Base-by-base conservation (phyloP, 2,329 filamentous ascomycete genomes). In the Fusarium agapanthi region DNA sequence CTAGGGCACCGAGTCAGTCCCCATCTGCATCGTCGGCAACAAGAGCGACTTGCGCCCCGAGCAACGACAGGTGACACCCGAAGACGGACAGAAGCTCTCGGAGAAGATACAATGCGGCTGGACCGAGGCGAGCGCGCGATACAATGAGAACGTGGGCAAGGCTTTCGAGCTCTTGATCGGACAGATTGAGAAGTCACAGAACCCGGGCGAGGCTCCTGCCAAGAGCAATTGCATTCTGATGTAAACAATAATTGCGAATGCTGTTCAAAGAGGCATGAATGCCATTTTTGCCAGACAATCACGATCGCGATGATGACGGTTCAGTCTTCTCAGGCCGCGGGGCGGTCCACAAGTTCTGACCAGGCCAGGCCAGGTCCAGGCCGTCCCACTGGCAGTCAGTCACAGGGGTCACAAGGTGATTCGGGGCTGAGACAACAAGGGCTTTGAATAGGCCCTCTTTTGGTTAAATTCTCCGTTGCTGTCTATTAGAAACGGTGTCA, bases 11-110 rank as follows among this genome's bases (percentile, higher is more conserved):
- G 95, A 98, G 77, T 93, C 92, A 82, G 94, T 98, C 58, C 96
- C 96, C 15, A 92, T 98, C 77, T 94, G 97, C 77, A 92, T 99
- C 70, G 95, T 99, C 60, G 96, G 95, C 77, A 99, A 99, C 87
- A 99, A 99, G 86, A 95, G 92, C 81, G 96, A 99, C 82, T 87
- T 99, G 65, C 91, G 94, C 69, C 92, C 95, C 59, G 95, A 98
- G 82, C 95, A 97, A 84, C 92, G 96, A 75, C 95, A 98, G 83
- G 95, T 99, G 75, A 91, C 90, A 37, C 83, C 91, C 57, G 95
- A 97, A 73, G 93, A 97, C 76, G 96, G 95, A 75, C 93, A 92
- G 81, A 92, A 92, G 79, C 86, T 98, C 45, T 91, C 93, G 13
- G 92, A 95, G 78, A 93, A 96, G 83, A 92, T 97, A 82, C 91